phyloP scores from a whole-genome alignment of 805 yeast species.

The Helenozyma rhizophorensis region DNA sequence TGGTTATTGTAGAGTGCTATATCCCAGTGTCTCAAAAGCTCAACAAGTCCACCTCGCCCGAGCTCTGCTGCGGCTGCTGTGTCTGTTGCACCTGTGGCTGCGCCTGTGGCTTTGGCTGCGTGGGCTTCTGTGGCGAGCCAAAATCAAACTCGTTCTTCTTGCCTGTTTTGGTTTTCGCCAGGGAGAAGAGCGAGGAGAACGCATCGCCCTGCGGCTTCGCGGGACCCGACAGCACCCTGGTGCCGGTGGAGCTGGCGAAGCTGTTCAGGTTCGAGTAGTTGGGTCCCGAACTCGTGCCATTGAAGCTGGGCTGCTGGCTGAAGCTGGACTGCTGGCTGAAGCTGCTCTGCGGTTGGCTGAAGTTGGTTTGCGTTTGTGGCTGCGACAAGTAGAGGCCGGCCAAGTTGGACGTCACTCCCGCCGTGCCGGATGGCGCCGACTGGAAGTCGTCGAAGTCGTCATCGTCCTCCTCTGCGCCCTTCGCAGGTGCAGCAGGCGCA shows the following conservation, averaged over 20 bases:
- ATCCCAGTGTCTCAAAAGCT: too few relatives aligned
- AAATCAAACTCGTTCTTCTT: too few relatives aligned
- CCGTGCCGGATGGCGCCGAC: slow-evolving; percentile 45
- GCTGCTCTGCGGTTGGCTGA: slow-evolving; percentile 12
- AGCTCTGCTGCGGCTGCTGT: slow-evolving; percentile 8
- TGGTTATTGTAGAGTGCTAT: too few relatives aligned
- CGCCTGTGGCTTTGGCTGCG: slow-evolving; percentile 2
- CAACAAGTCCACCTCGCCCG: slow-evolving; percentile 46
- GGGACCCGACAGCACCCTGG: slow-evolving; percentile 32
- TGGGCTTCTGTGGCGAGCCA: too few relatives aligned
- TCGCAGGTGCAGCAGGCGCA: slow-evolving; percentile 12
- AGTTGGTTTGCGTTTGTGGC: slow-evolving; percentile 8
- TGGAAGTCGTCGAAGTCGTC: slow-evolving; percentile 84
- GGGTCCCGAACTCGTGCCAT: too few relatives aligned
- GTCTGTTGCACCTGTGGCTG: slow-evolving; percentile 6
- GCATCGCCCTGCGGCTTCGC: slow-evolving; percentile 53
- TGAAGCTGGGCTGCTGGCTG: slow-evolving; percentile 13
- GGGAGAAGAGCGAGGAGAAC: slow-evolving; percentile 63
- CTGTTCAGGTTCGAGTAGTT: slow-evolving; percentile 12
- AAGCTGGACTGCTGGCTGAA: slow-evolving; percentile 16
- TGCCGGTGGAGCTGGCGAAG: slow-evolving; percentile 9
- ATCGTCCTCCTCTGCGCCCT: slow-evolving; percentile 48
- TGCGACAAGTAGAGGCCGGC: slow-evolving; percentile 25
- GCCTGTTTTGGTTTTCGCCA: slow-evolving; percentile 57
- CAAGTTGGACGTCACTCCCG: slow-evolving; percentile 20